Conservation (phyloP, 495 filamentous ascomycete genomes). For the Penicillium waksmanii region DNA sequence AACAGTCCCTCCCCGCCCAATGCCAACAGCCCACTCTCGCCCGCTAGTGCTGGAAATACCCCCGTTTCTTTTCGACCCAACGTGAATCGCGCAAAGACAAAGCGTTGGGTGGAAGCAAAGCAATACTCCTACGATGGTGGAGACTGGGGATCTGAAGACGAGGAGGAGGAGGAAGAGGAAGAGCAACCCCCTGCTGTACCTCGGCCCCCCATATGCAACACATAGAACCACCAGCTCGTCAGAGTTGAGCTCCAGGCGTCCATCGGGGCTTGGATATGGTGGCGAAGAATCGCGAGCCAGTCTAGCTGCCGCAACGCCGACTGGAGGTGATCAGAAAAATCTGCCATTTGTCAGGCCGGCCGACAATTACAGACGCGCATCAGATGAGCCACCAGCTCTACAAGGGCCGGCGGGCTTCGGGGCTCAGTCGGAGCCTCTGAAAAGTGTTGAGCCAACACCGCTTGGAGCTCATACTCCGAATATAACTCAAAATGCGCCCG, state of each 20-base stretch:
- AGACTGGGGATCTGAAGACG: constrained; percentile 89
- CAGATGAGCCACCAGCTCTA: constrained; percentile 61
- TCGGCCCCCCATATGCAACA: constrained; percentile 34
- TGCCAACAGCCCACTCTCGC: constrained; percentile 37
- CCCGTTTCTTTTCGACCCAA: constrained; percentile 73
- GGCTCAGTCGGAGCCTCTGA: not conserved
- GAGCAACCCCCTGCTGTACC: constrained; percentile 50
- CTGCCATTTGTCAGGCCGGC: constrained; percentile 72
- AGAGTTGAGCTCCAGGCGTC: constrained; percentile 27
- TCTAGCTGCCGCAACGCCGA: constrained; percentile 29
- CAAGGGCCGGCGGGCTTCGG: not conserved
- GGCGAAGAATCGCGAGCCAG: constrained; percentile 20
- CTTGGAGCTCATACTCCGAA: constrained; percentile 7
- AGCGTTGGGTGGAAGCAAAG: constrained; percentile 93
- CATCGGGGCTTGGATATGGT: constrained; percentile 23
- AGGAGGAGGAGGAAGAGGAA: constrained; percentile 71
- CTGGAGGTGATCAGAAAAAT: constrained; percentile 47
- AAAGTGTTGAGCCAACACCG: not conserved
- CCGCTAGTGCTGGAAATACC: constrained; percentile 33
- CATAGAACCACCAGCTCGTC: constrained; percentile 41
- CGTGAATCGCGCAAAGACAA: constrained; percentile 87
- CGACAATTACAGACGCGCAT: constrained; percentile 77
- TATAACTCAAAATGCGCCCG: constrained; percentile 18
- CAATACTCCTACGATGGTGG: constrained; percentile 86
- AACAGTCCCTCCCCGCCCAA: constrained; percentile 26